Evolutionary conservation across 441 rosid genomes (phyloP).

Genomic region (Populus hybrid): DNA sequence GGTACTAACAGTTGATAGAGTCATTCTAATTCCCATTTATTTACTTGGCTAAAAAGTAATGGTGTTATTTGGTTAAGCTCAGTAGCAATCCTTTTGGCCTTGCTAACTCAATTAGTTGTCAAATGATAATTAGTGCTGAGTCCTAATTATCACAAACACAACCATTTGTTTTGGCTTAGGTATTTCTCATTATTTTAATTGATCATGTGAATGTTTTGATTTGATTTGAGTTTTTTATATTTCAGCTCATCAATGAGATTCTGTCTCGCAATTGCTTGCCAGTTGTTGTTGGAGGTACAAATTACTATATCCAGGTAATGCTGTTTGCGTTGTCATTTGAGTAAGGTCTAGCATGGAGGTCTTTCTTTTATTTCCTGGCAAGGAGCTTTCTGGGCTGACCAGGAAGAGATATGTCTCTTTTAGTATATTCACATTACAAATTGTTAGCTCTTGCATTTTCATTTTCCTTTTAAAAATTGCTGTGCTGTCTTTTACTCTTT

Average conservation of each 20-base stretch:
- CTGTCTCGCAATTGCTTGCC: constrained; percentile 62
- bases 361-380: not conserved
- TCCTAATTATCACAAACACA: not conserved
- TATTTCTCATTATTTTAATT: not conserved
- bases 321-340: constrained; percentile 2
- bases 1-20: not conserved
- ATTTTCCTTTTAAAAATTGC: not conserved
- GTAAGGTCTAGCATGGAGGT: not conserved
- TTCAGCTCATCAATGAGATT: constrained; percentile 70
- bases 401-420: not conserved
- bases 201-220: not conserved
- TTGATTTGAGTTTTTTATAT: constrained; percentile 15
- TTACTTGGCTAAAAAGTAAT: not conserved
- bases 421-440: not conserved
- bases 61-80: not conserved
- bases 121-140: not conserved
- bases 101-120: not conserved
- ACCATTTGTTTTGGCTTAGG: not conserved
- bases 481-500: not conserved
- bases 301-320: constrained; percentile 83
- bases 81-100: not conserved
- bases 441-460: not conserved
- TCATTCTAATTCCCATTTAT: not conserved
- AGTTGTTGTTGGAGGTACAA: constrained; percentile 86
- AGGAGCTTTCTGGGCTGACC: not conserved